These are phyloP conservation scores for Penicillium crustosum DNA, from an alignment of 2,329 filamentous ascomycete species.

Conservation along the genomic window DNA sequence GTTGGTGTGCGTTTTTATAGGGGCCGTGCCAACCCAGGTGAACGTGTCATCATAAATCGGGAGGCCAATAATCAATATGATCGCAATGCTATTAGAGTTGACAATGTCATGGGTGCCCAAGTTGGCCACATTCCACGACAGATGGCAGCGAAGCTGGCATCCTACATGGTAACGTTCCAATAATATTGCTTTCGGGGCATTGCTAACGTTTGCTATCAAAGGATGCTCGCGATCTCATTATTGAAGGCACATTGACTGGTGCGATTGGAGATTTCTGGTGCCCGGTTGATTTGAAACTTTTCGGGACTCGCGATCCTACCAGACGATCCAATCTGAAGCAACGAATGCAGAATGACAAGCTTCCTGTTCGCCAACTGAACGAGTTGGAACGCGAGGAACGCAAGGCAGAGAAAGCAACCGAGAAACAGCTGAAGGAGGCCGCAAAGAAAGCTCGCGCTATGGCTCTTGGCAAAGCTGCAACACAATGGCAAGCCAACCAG, in stretches of 20 bases:
- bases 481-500: conserved; percentile 27
- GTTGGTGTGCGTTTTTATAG: conserved; percentile 64
- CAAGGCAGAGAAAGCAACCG: conserved; percentile 50
- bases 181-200: background rate
- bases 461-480: conserved; percentile 26
- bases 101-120: conserved; percentile 72
- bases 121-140: conserved; percentile 74
- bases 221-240: conserved; percentile 58
- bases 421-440: conserved; percentile 48
- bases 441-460: conserved; percentile 33
- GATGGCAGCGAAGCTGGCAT: conserved; percentile 69
- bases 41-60: conserved; percentile 62
- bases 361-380: conserved; percentile 57
- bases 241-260: conserved; percentile 71
- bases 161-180: conserved; percentile 60
- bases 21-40: conserved; percentile 62
- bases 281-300: conserved; percentile 68
- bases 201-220: conserved; percentile 21
- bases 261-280: conserved; percentile 68
- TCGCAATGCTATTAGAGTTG: conserved; percentile 71
- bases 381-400: conserved; percentile 55
- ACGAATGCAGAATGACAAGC: conserved; percentile 62
- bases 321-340: conserved; percentile 57
- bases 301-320: conserved; percentile 61
- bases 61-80: conserved; percentile 72